Conservation (phyloP, 225 moss, liverwort and hornwort genomes). For the Bryoerythrophyllum caledonicum region DNA sequence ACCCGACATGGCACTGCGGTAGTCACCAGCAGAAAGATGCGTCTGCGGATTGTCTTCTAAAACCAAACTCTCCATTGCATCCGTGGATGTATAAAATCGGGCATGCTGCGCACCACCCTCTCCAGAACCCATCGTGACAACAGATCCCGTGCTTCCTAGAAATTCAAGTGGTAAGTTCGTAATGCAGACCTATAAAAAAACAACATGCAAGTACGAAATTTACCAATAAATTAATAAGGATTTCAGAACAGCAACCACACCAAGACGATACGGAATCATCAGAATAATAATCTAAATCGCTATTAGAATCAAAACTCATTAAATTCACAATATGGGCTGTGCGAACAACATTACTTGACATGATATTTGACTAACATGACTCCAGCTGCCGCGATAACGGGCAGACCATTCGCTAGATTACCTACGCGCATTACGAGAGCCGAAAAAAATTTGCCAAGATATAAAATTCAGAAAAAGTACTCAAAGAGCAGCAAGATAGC, state of each 20-base stretch:
- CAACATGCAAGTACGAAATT: background rate
- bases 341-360: background rate
- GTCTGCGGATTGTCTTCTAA: constrained; percentile 87
- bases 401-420: background rate
- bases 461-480: background rate
- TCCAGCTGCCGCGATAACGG: background rate
- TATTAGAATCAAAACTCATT: background rate
- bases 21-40: constrained; percentile 87
- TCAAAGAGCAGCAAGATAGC: background rate
- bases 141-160: background rate
- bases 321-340: background rate
- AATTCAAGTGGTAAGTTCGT: constrained; percentile 7
- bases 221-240: background rate
- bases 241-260: background rate
- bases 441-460: background rate
- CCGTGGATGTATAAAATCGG: constrained; percentile 79
- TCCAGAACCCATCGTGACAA: constrained; percentile 90
- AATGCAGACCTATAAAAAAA: constrained; percentile 13
- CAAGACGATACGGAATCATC: background rate
- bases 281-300: background rate
- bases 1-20: constrained; percentile 85
- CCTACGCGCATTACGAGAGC: background rate
- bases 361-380: no score
- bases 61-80: constrained; percentile 92
- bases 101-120: constrained; percentile 86